phyloP scores from a whole-genome alignment of 306 rosid genomes.

The Cicer cuneatum region DNA sequence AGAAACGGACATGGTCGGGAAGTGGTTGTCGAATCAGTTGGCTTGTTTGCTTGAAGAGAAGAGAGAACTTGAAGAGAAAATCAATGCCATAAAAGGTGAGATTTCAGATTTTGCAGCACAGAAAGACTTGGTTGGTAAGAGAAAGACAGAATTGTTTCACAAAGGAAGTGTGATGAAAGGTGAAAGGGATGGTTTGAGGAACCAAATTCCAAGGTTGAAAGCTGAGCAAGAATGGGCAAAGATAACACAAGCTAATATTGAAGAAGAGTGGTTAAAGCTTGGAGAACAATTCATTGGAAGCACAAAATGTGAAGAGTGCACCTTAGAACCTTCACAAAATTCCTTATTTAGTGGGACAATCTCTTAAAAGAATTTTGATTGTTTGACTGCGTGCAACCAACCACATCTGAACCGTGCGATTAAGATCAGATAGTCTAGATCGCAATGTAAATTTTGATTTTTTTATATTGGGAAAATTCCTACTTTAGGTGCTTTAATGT shows the following conservation, averaged over 20 bases:
- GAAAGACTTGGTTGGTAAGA: constrained; percentile 16
- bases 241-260: constrained; percentile 34
- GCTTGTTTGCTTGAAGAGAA: constrained; percentile 17
- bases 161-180: constrained; percentile 28
- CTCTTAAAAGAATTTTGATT: no score
- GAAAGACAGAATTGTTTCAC: constrained; percentile 32
- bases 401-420: no score
- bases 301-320: neutral
- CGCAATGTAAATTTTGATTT: no score
- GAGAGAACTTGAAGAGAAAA: constrained; percentile 44
- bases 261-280: constrained; percentile 36
- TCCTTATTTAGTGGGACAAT: neutral
- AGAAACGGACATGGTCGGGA: constrained; percentile 27
- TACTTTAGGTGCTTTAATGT: no score
- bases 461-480: no score
- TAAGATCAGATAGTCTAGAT: no score
- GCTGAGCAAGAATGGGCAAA: constrained; percentile 41
- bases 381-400: no score
- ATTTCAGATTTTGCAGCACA: constrained; percentile 18
- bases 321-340: neutral
- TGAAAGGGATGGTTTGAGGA: constrained; percentile 38
- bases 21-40: constrained; percentile 16
- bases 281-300: constrained; percentile 28
- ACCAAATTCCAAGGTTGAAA: constrained; percentile 32
- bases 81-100: constrained; percentile 38